A percentile compares a stretch with the other conserved stretches of the same genome.
Evolutionary conservation across 768 basidiomycete genomes (phyloP).

Genomic region (Cystofilobasidium bisporidii): DNA sequence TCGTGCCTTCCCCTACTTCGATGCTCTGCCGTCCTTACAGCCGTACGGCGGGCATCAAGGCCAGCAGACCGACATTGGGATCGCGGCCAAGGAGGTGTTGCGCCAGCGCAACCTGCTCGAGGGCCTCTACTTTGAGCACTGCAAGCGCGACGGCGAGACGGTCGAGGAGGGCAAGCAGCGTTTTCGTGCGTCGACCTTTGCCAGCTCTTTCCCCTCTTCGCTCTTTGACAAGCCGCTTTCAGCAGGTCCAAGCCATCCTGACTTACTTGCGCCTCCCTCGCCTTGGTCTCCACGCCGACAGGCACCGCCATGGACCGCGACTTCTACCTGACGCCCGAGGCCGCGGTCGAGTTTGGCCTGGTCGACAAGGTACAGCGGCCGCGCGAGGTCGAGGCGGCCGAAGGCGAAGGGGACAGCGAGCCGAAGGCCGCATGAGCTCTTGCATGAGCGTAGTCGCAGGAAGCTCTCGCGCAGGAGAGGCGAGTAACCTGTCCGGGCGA

Average conservation of each 20-base stretch:
- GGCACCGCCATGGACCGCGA: slow-evolving; percentile 85
- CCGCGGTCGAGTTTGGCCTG: slow-evolving; percentile 83
- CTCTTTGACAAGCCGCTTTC: too few relatives aligned
- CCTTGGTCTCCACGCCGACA: slow-evolving; percentile 37
- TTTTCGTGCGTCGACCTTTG: slow-evolving; percentile 53
- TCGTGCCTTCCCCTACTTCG: not conserved
- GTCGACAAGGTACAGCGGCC: slow-evolving; percentile 49
- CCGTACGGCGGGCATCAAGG: slow-evolving; percentile 92
- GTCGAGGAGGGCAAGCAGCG: slow-evolving; percentile 58
- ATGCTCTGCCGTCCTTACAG: slow-evolving; percentile 48
- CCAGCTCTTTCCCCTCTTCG: slow-evolving; percentile 1
- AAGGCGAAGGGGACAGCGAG: too few relatives aligned
- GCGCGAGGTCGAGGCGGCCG: not conserved
- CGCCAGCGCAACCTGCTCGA: slow-evolving; percentile 75
- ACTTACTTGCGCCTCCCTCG: slow-evolving; percentile 27
- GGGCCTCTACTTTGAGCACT: slow-evolving; percentile 80
- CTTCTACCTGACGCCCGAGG: slow-evolving; percentile 93
- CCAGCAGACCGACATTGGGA: slow-evolving; percentile 91
- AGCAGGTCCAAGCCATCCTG: not conserved
- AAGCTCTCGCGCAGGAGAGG: too few relatives aligned
- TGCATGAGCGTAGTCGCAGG: too few relatives aligned
- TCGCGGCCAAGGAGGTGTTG: slow-evolving; percentile 91
- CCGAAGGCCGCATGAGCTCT: too few relatives aligned
- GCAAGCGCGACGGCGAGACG: slow-evolving; percentile 57
- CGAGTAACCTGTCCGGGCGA: too few relatives aligned